phyloP scores from a whole-genome alignment of 2,329 filamentous ascomycete genomes.

The Decorospora gaudefroyi region DNA sequence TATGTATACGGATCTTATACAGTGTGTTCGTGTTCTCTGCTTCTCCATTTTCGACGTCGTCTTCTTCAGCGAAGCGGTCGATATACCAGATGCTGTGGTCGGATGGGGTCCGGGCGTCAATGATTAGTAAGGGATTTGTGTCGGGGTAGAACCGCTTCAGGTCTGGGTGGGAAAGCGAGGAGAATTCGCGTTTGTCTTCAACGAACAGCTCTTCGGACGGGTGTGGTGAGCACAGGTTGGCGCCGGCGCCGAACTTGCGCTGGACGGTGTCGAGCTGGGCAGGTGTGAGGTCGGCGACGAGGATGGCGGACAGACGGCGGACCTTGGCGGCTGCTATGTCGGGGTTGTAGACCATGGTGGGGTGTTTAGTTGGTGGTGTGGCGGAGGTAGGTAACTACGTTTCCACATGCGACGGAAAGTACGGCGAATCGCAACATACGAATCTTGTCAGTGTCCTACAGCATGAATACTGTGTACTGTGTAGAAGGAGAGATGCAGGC shows the following conservation, averaged over 20 bases:
- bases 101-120: constrained; percentile 9
- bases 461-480: too few relatives aligned
- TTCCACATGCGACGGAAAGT: not conserved
- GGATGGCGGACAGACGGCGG: constrained; percentile 5
- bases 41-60: constrained; percentile 10
- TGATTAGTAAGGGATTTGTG: constrained; percentile 6
- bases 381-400: not conserved
- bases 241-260: constrained; percentile 9
- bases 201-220: constrained; percentile 12
- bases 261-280: constrained; percentile 15
- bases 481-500: constrained; percentile 3
- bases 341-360: constrained; percentile 9
- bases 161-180: constrained; percentile 3
- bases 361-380: not conserved
- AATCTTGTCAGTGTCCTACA: too few relatives aligned
- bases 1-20: constrained; percentile 17
- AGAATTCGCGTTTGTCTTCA: constrained; percentile 8
- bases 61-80: constrained; percentile 6
- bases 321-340: not conserved
- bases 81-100: constrained; percentile 16
- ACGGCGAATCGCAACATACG: too few relatives aligned
- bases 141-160: constrained; percentile 5
- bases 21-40: constrained; percentile 14
- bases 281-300: constrained; percentile 9
- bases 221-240: constrained; percentile 1